Base-by-base conservation (phyloP, 768 basidiomycete species). In the Chalciporus piperatus region DNA sequence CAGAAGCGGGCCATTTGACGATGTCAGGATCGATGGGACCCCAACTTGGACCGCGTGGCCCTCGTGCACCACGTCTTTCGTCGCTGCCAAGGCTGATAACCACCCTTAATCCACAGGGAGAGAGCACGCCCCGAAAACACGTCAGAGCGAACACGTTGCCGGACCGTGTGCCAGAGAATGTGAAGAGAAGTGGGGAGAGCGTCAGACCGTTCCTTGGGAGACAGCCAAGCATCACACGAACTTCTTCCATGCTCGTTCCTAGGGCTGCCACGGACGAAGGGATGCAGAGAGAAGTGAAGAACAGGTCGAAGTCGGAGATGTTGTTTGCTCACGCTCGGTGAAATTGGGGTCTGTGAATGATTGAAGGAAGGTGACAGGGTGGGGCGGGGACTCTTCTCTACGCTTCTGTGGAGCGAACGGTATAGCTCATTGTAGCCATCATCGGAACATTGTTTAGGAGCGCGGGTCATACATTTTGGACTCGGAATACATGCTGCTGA, bases 81-180 rank as follows among this genome's bases (percentile, higher is more conserved):
- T 56, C 56, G 45, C 43, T 57, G 49, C 51, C 59, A 3, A 60
- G 57, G 43, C 59, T 50, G 39, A 45, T 39, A 42, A 16, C 41
- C 11, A 14, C 39, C 37, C 32, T 45, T 45, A 33, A 19, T 51
- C 40, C 60, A 33, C 55, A 61, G 51, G 54, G 56, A 54, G 50
- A 62, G 58, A 60, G 59, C 57, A 56, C 59, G 30, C 59, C 60
- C 47, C 60, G 52, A 52, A 63, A 54, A 59, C 54, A 56, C 20
- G 20, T 20, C 42, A 56, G 52, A 51, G 55, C 56, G 17, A 57
- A 59, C 39, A 68, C 65, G 17, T 79, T 83, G 64, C 63, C 75
- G 32, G 56, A 59, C 30, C 76, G 76, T 42, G 72, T 77, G 5
- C 72, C 74, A 49, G 71, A 76, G 47, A 79, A 76, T 56, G 62